Evolutionary conservation across 2,329 filamentous ascomycete genomes (phyloP), one percentile per base, ranked within the genome.

Genomic region (Botryotinia globosa): DNA sequence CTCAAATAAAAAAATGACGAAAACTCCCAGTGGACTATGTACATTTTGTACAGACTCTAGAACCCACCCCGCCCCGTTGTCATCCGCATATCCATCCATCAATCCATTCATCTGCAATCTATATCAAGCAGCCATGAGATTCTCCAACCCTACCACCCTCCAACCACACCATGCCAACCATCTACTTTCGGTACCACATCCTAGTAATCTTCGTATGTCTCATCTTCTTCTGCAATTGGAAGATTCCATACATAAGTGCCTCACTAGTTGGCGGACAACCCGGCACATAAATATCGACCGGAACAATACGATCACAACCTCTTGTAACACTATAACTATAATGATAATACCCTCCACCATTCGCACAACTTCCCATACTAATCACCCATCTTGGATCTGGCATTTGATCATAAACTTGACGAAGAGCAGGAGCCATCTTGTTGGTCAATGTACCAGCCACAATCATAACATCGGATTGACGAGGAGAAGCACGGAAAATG

Each of bases 371-470:
- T 20, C 92, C 92, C 92, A 95, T 95, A 78, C 90, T 92, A 79
- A 89, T 82, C 78, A 95, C 93, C 93, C 93, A 97, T 80, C 92
- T 88, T 29, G 94, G 94, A 45, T 97, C 94, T 44, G 94, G 93
- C 94, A 97, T 97, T 86, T 97, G 94, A 83, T 97, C 94, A 85
- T 97, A 97, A 75, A 97, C 91, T 84, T 96, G 93, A 82, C 94
- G 88, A 80, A 97, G 85, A 48, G 94, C 94, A 3, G 94, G 93
- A 1, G 93, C 94, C 94, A 97, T 97, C 86, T 97, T 97, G 87
- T 97, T 97, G 78, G 93, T 97, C 75, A 97, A 88, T 44, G 94
- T 97, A 74, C 94, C 94, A 39, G 94, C 94, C 34, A 97, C 94
- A 79, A 97, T 96, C 93, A 97, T 96, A 77, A 97, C 91, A 82